Percentiles rank a stretch among this genome's conserved stretches.
Evolutionary conservation across 1,139 yeast species (phyloP).

Genomic region (Ogataea hybrid): DNA sequence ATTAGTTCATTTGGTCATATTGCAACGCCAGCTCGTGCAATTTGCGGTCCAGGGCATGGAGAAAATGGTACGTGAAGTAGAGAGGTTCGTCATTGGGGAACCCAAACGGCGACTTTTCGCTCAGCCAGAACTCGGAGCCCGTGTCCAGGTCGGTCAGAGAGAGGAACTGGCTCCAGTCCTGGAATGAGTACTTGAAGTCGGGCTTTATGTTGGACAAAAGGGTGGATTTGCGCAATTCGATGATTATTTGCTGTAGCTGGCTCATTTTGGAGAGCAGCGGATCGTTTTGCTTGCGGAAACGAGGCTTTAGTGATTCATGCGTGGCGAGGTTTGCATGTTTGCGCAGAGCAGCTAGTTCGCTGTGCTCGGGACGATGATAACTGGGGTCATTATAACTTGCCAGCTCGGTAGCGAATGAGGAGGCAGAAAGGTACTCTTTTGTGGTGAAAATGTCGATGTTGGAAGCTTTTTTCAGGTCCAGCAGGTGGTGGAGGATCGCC

Average conservation of each 20-base stretch:
- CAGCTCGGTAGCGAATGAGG: background rate
- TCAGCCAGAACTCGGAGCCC: slow-evolving; percentile 32
- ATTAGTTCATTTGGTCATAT: slow-evolving; percentile 17
- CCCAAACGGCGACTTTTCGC: slow-evolving; percentile 59
- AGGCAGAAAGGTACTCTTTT: slow-evolving; percentile 11
- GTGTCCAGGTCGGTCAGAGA: slow-evolving; percentile 28
- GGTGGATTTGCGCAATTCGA: slow-evolving; percentile 24
- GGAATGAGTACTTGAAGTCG: slow-evolving; percentile 36
- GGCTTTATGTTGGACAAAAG: slow-evolving; percentile 32
- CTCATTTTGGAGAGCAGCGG: slow-evolving; percentile 22
- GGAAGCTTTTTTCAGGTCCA: slow-evolving; percentile 17
- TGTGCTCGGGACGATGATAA: background rate
- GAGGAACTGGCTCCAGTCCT: slow-evolving; percentile 46
- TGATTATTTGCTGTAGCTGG: slow-evolving; percentile 22
- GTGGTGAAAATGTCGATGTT: slow-evolving; percentile 22
- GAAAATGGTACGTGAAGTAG: slow-evolving; percentile 50
- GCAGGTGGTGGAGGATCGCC: slow-evolving; percentile 21
- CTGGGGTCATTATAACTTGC: slow-evolving; percentile 15
- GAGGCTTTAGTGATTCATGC: background rate
- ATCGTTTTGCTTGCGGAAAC: slow-evolving; percentile 26
- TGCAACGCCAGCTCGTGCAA: slow-evolving; percentile 29
- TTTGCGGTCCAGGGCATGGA: slow-evolving; percentile 36
- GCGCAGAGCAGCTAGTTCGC: background rate
- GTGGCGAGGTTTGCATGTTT: no score
- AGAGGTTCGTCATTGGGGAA: slow-evolving; percentile 67